Conservation (phyloP, 2,329 filamentous ascomycete genomes). For the Exophiala dermatitidis region DNA sequence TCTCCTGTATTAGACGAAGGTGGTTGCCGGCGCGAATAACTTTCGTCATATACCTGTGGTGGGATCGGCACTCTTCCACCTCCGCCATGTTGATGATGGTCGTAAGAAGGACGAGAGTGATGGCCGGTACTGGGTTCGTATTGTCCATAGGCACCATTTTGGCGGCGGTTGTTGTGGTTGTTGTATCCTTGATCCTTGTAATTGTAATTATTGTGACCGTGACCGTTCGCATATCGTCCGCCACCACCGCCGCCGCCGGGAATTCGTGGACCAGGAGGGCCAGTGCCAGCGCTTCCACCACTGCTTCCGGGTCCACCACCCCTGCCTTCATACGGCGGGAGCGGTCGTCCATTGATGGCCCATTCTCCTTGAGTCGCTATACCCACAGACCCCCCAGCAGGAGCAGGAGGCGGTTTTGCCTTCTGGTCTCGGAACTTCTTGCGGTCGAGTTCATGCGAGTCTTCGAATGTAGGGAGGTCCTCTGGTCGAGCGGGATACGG, state of each 20-base stretch:
- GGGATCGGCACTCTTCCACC: not conserved
- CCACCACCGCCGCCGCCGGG: constrained; percentile 14
- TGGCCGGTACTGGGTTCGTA: constrained; percentile 11
- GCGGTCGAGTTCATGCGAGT: constrained; percentile 93
- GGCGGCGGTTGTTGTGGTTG: constrained; percentile 12
- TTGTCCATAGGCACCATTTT: constrained; percentile 17
- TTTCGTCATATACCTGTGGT: constrained; percentile 19
- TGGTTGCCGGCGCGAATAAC: constrained; percentile 20
- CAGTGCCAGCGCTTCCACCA: constrained; percentile 32
- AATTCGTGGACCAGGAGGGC: constrained; percentile 23
- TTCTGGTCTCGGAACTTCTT: constrained; percentile 83
- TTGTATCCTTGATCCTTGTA: constrained; percentile 17
- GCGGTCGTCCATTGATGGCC: constrained; percentile 37
- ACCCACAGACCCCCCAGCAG: constrained; percentile 83
- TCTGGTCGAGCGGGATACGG: constrained; percentile 74
- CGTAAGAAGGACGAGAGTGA: constrained; percentile 17
- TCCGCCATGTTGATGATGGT: not conserved
- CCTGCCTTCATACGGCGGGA: constrained; percentile 30
- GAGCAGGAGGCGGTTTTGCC: constrained; percentile 76
- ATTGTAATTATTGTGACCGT: constrained; percentile 12
- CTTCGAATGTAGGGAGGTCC: constrained; percentile 85
- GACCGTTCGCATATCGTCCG: constrained; percentile 28
- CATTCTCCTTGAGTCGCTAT: constrained; percentile 56
- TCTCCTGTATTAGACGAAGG: not conserved
- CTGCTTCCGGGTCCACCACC: constrained; percentile 24